Evolutionary conservation across 108 stramenopile genomes (phyloP), one percentile per base, ranked within the genome.

Genomic region (Fragilariopsis cylindrus): DNA sequence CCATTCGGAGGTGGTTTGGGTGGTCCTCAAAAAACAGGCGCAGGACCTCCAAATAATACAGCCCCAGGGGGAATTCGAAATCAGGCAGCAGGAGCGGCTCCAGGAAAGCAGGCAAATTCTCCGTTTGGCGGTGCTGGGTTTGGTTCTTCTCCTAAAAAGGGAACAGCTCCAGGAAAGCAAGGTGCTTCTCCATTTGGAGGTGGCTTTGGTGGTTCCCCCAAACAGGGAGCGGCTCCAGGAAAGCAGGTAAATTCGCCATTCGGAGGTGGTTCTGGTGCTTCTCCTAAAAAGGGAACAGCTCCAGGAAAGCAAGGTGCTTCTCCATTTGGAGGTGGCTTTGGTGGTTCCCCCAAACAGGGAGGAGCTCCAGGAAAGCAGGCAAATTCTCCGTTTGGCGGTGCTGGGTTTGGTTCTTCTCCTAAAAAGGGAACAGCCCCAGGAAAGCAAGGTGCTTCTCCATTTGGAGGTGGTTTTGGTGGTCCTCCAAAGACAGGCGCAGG

Each of bases 111-210:
- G 15, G 15, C 52, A 15, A 15, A 15, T 15, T 53, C 52, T 15
- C 52, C 52, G 13, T 53, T 53, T 53, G 52, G 52, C 11, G 52
- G 11, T 15, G 52, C 21, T 30, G 21, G 21, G 21, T 30, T 30
- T 30, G 21, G 21, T 30, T 30, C 21, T 30, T 30, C 21, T 30
- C 21, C 21, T 30, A 30, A 30, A 21, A 30, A 30, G 21, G 21
- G 21, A 30, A 30, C 21, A 30, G 21, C 21, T 30, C 21, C 21
- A 30, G 21, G 15, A 12, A 53, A 53, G 13, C 52, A 53, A 53
- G 52, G 52, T 53, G 11, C 52, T 12, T 53, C 52, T 53, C 52
- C 52, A 15, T 53, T 53, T 53, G 52, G 52, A 53, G 52, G 52
- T 12, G 11, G 13, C 11, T 15, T 53, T 12, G 13, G 13, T 15